Conservation (phyloP, 768 basidiomycete genomes). For the Russula brevipes region DNA sequence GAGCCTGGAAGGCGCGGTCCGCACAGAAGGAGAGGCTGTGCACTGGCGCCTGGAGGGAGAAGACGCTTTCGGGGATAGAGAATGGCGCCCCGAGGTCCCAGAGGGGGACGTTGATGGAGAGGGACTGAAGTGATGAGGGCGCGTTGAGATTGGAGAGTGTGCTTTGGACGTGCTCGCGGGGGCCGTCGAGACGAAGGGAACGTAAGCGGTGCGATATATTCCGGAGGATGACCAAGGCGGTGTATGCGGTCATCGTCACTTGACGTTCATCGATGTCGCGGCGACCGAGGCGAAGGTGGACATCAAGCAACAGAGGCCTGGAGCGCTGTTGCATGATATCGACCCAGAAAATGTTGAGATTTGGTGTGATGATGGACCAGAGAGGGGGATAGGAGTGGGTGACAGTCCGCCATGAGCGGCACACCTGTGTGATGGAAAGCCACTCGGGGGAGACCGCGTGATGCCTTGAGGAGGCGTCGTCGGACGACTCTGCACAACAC, state of each 20-base stretch:
- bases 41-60: not conserved
- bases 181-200: slow-evolving; percentile 14
- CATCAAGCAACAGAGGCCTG: slow-evolving; percentile 6
- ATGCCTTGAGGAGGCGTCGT: not conserved
- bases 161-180: slow-evolving; percentile 4
- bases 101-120: slow-evolving; percentile 4
- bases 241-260: not conserved
- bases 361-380: slow-evolving; percentile 17
- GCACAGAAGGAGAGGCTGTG: slow-evolving; percentile 8
- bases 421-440: slow-evolving; percentile 21
- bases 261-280: slow-evolving; percentile 11
- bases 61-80: slow-evolving; percentile 2
- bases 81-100: slow-evolving; percentile 11
- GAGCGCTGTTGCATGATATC: slow-evolving; percentile 12
- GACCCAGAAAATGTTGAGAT: slow-evolving; percentile 12
- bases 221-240: not conserved
- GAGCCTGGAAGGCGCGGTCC: not conserved
- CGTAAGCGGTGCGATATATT: slow-evolving; percentile 1
- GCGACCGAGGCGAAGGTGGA: slow-evolving; percentile 14
- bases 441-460: slow-evolving; percentile 7
- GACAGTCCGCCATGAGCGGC: slow-evolving; percentile 9
- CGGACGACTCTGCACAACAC: slow-evolving; percentile 5
- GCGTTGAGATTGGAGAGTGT: not conserved
- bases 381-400: slow-evolving; percentile 1
- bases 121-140: not conserved